Base-by-base conservation (phyloP, 345 rosid species). In the Luvunga scandens region DNA sequence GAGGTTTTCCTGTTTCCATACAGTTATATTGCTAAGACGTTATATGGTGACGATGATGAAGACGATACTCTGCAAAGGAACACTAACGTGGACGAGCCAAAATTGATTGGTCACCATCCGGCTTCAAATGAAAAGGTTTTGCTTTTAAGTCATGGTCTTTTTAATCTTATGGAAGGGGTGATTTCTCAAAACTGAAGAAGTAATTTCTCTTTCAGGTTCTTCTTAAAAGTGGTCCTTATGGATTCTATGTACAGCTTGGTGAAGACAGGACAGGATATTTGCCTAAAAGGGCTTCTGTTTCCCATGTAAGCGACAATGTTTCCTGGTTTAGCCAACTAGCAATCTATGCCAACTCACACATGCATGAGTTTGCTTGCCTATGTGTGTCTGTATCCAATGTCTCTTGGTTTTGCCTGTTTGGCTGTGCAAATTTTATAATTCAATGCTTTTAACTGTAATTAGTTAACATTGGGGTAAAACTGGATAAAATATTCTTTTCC, bases 181-280 rank as follows among this genome's bases (percentile, higher is more conserved):
- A 25, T 28, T 75, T n/a, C 39, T 69, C 36, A 30, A 28, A 75
- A 59, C 67, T 78, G 73, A 66, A 30, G 22, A 76, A 64, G 13
- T n/a, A 42, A 27, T 36, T 70, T 34, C 25, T 34, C 33, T 62
- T 73, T 60, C 87, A 96, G 99, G 77, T 94, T 87, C 84, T 96
- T 75, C 83, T 96, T 73, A 96, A 92, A 90, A 91, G 84, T 73
- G 99, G 99, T 77, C 99, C 99, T 48, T 96, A 94, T 76, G 99
- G 99, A 82, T 70, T 66, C 84, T 94, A 96, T 77, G 87, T 96
- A 76, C 99, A 96, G 85, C 98, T 96, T 73, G 98, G 98, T 45
- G 98, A 96, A 77, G 94, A 94, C 80, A 92, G 87, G 81, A 90
- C 76, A 42, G 97, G 93, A 57, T 89, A 84, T 78, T 28, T 80